Evolutionary conservation across 768 basidiomycete species (phyloP), one percentile per base, ranked within the genome.

Genomic region (Brasilioporus rufonigricans): DNA sequence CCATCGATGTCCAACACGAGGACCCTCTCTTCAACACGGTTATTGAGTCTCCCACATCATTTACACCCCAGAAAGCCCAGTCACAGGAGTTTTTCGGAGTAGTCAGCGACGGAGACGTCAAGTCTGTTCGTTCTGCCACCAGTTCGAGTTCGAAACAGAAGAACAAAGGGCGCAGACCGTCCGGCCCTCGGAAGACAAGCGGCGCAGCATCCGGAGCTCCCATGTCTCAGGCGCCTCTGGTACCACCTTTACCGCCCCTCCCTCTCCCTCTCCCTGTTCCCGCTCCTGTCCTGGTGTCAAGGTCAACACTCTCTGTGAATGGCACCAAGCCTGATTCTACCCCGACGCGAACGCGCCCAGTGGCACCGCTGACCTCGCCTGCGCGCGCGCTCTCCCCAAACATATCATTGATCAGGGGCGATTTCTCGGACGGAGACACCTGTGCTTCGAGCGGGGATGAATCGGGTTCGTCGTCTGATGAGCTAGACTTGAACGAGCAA

Each of bases 181-280:
- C 68, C 3, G 3, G 32, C 10, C 13, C 62, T 29, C 68, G 72
- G 32, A 75, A 71, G 62, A 79, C 82, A 2, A 77, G 80, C 0
- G 81, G 83, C 47, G 85, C 86, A 1, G 82, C 84, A 3, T 83
- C 83, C 18, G 83, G 86, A 18, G 71, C 86, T 29, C 80, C 84
- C 44, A 87, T 89, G 80, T 81, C 83, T 12, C 81, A 83, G 58
- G 74, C 82, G 0, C 66, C 83, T 51, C 75, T 76, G 2, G 71
- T 79, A 5, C 78, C 80, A 19, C 79, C 68, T 12, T 8, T 39
- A 11, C 39, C 39, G 2, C 27, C 27, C 27, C 13, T 68, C 12
- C 68, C 69, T 1, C n/a, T n/a, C n/a, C 53, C 61, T 44, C 44
- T 54, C 33, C 49, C 66, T 27, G 4, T 54, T 46, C 23, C 64